phyloP scores from a whole-genome alignment of 345 rosid species.

The Euphorbia pulcherrima region DNA sequence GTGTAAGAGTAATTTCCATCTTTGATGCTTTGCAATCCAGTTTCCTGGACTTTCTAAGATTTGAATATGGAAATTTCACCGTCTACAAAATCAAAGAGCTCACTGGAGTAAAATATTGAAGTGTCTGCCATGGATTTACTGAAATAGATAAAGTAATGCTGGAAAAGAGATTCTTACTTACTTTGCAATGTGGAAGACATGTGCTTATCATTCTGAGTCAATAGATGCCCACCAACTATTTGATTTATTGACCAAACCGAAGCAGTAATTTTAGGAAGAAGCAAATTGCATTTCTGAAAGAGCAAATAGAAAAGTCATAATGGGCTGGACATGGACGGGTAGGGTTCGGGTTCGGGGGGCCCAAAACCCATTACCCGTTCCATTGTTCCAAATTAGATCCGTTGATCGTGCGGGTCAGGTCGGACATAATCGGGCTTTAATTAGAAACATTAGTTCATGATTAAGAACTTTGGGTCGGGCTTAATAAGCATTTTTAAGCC shows the following conservation, averaged over 20 bases:
- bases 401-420: no score
- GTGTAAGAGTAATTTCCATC: slow-evolving; percentile 68
- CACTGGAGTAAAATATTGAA: not conserved
- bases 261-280: not conserved
- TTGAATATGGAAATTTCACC: slow-evolving; percentile 4
- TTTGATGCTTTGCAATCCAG: slow-evolving; percentile 21
- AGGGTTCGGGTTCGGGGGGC: no score
- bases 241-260: slow-evolving; percentile 1
- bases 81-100: slow-evolving; percentile 6
- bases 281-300: no score
- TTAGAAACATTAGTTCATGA: no score
- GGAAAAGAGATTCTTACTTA: not conserved
- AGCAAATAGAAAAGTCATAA: not conserved
- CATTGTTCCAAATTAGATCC: no score
- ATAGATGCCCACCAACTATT: not conserved
- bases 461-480: no score
- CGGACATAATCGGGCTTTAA: no score
- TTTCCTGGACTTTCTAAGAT: not conserved
- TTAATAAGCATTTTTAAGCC: no score
- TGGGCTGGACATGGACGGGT: no score
- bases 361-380: no score
- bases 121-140: not conserved
- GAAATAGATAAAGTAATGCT: not conserved
- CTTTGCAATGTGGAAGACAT: slow-evolving; percentile 2
- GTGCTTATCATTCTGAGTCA: slow-evolving; percentile 1